Evolutionary conservation across 768 basidiomycete genomes (phyloP), one percentile per base, ranked within the genome.

Genomic region (Boletus subcaerulescens): DNA sequence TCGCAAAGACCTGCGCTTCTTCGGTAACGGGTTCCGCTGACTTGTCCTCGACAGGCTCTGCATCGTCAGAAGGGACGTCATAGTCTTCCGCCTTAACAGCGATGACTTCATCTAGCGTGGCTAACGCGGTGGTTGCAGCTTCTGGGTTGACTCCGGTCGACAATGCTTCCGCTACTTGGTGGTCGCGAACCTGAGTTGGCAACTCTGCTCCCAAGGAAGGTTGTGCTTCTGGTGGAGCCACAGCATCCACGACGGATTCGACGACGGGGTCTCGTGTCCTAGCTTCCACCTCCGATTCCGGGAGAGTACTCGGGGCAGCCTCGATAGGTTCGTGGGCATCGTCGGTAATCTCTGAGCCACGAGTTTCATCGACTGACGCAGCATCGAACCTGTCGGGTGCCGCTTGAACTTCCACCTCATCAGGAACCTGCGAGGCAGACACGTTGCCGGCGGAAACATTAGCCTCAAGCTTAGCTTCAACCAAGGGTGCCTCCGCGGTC

Each of bases 331-430:
- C 40, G 32, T 31, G 4, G 39, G 29, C 43, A 8, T 54, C 53
- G 2, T 31, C 8, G 42, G 36, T 15, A 4, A 26, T 39, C 42
- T 29, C 41, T 13, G 39, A 20, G 17, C 45, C 41, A 18, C 26
- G 36, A 13, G 48, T 56, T 22, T 63, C 64, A 31, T 65, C 32
- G 29, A 52, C 36, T 18, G 31, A 40, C 11, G 11, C 24, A 11
- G 22, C 15, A 11, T 18, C 36, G 18, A 40, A 13, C 45, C 33
- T 14, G 26, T 45, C 44, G 8, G 20, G 12, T 45, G 49, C 48
- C 3, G 32, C 22, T 31, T 44, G 60, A 62, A 51, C 26, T 11
- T 48, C 50, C 14, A 46, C 33, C 58, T 52, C 42, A 31, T 35
- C 45, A 32, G 18, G 31, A 31, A 18, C n/a, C 26, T 24, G 33